phyloP scores from a whole-genome alignment of 352 stramenopile genomes.

The Pythium angustatum region DNA sequence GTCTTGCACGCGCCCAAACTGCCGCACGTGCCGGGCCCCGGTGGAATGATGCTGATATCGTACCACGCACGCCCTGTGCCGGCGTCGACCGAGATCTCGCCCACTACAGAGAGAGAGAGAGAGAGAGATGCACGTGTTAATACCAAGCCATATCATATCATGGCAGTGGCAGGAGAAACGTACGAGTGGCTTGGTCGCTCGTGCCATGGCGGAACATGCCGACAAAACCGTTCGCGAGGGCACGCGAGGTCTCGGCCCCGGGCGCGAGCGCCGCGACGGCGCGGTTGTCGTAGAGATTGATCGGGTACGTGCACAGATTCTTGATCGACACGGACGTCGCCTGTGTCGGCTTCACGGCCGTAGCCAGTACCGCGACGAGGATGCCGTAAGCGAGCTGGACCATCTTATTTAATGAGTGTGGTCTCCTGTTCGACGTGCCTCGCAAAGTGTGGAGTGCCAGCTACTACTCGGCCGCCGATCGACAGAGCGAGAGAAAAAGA shows the following conservation, averaged over 20 bases:
- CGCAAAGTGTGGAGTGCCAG: background rate
- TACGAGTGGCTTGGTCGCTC: constrained; percentile 41
- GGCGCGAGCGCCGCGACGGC: constrained; percentile 30
- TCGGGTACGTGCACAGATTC: constrained; percentile 48
- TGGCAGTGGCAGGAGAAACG: background rate
- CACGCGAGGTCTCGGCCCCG: constrained; percentile 34
- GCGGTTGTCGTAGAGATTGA: constrained; percentile 56
- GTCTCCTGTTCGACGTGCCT: background rate
- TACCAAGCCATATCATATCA: too few relatives aligned
- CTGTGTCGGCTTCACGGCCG: constrained; percentile 31
- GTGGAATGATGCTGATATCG: constrained; percentile 36
- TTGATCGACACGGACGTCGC: constrained; percentile 29
- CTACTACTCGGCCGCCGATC: too few relatives aligned
- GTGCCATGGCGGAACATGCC: constrained; percentile 68
- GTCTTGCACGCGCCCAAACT: constrained; percentile 51
- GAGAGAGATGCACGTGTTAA: too few relatives aligned
- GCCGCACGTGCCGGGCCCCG: constrained; percentile 49
- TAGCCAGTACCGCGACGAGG: constrained; percentile 13
- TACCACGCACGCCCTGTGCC: constrained; percentile 22
- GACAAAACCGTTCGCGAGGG: constrained; percentile 40
- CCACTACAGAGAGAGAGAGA: too few relatives aligned
- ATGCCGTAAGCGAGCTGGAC: background rate
- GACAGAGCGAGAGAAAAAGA: background rate
- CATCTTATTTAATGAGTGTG: background rate
- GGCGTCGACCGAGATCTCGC: constrained; percentile 25